A percentile compares a stretch with the other conserved stretches of the same genome.
Conservation (phyloP, 2,329 filamentous ascomycete genomes). For the Didymella segeticola region DNA sequence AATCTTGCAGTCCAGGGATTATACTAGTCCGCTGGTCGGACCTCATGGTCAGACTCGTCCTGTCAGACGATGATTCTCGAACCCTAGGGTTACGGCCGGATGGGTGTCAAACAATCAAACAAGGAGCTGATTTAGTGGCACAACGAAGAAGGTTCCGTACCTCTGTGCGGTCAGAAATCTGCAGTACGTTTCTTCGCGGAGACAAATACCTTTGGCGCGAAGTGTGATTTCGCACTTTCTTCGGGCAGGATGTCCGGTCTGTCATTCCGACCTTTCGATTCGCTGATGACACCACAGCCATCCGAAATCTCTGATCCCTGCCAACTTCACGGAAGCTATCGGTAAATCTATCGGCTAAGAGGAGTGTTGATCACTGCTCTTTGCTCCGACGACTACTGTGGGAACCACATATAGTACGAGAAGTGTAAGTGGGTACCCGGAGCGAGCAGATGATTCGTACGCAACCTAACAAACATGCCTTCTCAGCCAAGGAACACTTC, state of each 20-base stretch:
- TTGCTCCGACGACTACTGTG: not conserved
- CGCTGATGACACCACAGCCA: not conserved
- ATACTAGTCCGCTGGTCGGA: not conserved
- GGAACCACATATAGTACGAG: too few species aligned
- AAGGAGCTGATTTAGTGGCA: not conserved
- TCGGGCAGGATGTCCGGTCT: not conserved
- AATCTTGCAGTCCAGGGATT: not conserved
- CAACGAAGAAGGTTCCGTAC: constrained; percentile 2
- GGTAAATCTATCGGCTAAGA: not conserved
- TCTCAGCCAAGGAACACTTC: too few species aligned
- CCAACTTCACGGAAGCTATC: not conserved
- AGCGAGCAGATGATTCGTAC: too few species aligned
- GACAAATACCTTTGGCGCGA: too few species aligned
- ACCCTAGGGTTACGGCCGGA: not conserved
- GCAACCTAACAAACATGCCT: too few species aligned
- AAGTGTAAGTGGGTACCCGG: too few species aligned
- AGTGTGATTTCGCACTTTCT: too few species aligned
- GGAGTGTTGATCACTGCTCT: not conserved
- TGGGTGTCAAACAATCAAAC: not conserved
- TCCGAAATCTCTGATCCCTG: not conserved
- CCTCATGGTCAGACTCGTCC: not conserved
- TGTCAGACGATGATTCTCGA: not conserved
- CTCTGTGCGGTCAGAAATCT: not conserved
- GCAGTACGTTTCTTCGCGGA: not conserved
- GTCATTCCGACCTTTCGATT: not conserved